Evolutionary conservation across 2,329 filamentous ascomycete genomes (phyloP).

Genomic region (Fonsecaea erecta): DNA sequence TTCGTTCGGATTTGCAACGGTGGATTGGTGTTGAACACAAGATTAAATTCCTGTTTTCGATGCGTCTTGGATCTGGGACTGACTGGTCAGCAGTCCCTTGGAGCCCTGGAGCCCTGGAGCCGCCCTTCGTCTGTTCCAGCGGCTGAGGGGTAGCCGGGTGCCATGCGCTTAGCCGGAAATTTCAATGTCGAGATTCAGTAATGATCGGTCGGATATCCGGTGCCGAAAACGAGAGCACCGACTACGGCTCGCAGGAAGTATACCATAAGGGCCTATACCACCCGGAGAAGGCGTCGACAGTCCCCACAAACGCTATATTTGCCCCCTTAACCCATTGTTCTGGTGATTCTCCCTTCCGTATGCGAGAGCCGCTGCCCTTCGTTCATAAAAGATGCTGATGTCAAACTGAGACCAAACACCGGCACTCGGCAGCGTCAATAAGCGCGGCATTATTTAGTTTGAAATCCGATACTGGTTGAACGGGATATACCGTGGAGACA

Average conservation of each 20-base stretch:
- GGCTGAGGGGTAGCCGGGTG: neutral
- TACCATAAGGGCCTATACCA: neutral
- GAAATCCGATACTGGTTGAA: neutral
- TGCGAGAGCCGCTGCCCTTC: too few species aligned
- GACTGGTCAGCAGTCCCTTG: neutral
- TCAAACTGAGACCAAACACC: constrained; percentile 12
- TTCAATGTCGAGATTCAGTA: constrained; percentile 14
- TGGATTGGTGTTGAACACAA: neutral
- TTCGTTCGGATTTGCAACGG: neutral
- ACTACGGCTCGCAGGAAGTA: neutral
- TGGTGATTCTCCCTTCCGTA: neutral
- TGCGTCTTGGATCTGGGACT: neutral
- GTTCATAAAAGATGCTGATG: neutral
- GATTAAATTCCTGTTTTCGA: constrained; percentile 13
- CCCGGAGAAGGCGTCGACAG: neutral
- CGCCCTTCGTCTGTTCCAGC: neutral
- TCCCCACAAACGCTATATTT: neutral
- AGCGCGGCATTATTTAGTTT: constrained; percentile 3
- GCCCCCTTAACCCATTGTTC: neutral
- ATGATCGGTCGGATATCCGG: constrained; percentile 19
- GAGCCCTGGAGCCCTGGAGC: neutral
- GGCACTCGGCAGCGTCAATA: constrained; percentile 14
- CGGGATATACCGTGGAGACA: neutral
- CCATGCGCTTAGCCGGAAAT: constrained; percentile 4
- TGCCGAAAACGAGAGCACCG: neutral